Base-by-base conservation (phyloP, 257 asterid genomes). In the Primulina eburnea region DNA sequence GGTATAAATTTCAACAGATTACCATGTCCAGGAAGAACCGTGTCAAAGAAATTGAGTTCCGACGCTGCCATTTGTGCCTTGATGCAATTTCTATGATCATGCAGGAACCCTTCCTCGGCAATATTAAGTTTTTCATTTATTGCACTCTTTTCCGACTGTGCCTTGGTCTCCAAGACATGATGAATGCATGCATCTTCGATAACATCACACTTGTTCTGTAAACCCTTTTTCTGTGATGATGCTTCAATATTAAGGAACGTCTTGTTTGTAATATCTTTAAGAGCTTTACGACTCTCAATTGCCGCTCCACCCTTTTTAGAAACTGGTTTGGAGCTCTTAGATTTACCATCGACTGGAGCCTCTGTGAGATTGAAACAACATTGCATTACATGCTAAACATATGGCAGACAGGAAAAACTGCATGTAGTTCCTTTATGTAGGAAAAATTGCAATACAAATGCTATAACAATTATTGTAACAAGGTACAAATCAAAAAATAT, bases 201-300 rank as follows among this genome's bases (percentile, higher is more conserved):
- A 58, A 29, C 57, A 62, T 76, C 76, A 28, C 71, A 18, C 76
- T 74, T 82, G 70, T 57, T 80, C 52, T 75, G 87, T 21, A 73
- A 64, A 30, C 6, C 64, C 40, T 70, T 85, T 65, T 77, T 79
- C 82, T 35, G 83, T 7, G 84, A 69, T 65, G 82, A 67, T 64
- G 84, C 80, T 68, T 85, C 84, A 12, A 40, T 67, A 55, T 29
- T 72, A 62, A 65, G 38, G 59, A 79, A 74, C 43, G 85, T 74
- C 82, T 87, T 89, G 84, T 89, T 89, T 57, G 96, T 85, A 69
- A 89, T 89, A 76, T 87, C 96, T 64, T 81, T 83, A 57, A 89
- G 85, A 72, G 91, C 89, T 76, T 82, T 80, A 68, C 96, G 96
- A 59, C 68, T 74, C 76, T 85, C 82, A n/a, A 71, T 69, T 35